These are phyloP conservation scores for Candida stauntonica DNA, from an alignment of 805 yeast species.

Conservation along the genomic window DNA sequence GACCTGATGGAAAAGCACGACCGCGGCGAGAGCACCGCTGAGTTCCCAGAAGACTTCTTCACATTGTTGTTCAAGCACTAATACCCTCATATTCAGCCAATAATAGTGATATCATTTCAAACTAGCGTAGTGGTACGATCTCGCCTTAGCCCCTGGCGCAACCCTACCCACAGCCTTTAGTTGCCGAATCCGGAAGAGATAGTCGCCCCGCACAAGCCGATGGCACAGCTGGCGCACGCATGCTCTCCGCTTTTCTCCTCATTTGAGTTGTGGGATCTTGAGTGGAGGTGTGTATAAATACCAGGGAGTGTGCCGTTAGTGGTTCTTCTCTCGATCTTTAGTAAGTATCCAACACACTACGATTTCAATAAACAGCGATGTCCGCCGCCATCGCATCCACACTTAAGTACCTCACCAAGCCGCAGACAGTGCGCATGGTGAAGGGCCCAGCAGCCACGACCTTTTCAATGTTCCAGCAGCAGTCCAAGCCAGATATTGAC, in stretches of 20 bases:
- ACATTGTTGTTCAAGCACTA: conserved; percentile 12
- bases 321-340: too few relatives aligned
- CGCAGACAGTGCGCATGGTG: conserved; percentile 10
- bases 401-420: conserved; percentile 15
- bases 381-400: conserved; percentile 7
- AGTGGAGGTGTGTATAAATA: too few relatives aligned
- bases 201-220: conserved; percentile 1
- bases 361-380: background rate
- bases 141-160: too few relatives aligned
- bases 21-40: conserved; percentile 18
- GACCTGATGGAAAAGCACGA: conserved; percentile 27
- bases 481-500: conserved; percentile 5
- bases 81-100: too few relatives aligned
- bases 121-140: too few relatives aligned
- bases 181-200: background rate
- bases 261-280: background rate
- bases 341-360: background rate
- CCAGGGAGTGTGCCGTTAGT: too few relatives aligned
- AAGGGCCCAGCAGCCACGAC: conserved; percentile 10
- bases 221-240: background rate
- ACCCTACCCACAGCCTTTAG: too few relatives aligned
- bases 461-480: conserved; percentile 11
- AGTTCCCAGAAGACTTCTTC: conserved; percentile 26
- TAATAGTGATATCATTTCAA: too few relatives aligned
- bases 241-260: background rate